These are phyloP conservation scores for Macrolepiota fuliginosa DNA, from an alignment of 768 basidiomycete species.

Conservation along the genomic window DNA sequence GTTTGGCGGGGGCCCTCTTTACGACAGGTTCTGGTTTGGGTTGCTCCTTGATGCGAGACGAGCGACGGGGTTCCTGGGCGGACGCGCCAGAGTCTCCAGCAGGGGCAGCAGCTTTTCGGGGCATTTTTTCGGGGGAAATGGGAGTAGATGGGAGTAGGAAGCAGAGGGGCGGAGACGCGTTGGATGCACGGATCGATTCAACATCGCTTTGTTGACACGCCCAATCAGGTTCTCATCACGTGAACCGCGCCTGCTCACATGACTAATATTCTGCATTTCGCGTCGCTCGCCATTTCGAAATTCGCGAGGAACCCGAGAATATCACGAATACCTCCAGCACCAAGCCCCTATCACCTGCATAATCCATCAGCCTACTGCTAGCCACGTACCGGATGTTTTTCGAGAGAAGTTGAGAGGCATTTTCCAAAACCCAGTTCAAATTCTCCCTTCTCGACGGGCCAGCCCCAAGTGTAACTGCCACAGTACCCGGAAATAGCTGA, in stretches of 20 bases:
- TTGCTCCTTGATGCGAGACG: slow-evolving; percentile 70
- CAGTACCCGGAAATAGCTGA: too few species aligned
- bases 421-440: too few species aligned
- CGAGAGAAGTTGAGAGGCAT: too few species aligned
- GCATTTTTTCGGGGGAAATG: slow-evolving; percentile 42
- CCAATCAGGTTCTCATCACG: slow-evolving; percentile 31
- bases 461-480: too few species aligned
- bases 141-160: slow-evolving; percentile 20
- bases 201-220: slow-evolving; percentile 30
- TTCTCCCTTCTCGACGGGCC: too few species aligned
- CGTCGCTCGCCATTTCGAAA: background rate
- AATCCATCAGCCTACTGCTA: too few species aligned
- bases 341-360: too few species aligned
- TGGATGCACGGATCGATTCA: slow-evolving; percentile 27
- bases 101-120: slow-evolving; percentile 63
- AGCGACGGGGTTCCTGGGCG: slow-evolving; percentile 59
- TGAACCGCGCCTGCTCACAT: slow-evolving; percentile 26
- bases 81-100: slow-evolving; percentile 38
- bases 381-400: too few species aligned
- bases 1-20: slow-evolving; percentile 66
- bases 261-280: background rate
- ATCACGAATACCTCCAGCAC: background rate
- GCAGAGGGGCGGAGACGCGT: slow-evolving; percentile 26
- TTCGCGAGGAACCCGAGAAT: background rate
- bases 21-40: slow-evolving; percentile 49